Percentiles rank a stretch among this genome's conserved stretches.
phyloP scores from a whole-genome alignment of 192 early-diverging fungal species.

The Borealophlyctis nickersoniae region DNA sequence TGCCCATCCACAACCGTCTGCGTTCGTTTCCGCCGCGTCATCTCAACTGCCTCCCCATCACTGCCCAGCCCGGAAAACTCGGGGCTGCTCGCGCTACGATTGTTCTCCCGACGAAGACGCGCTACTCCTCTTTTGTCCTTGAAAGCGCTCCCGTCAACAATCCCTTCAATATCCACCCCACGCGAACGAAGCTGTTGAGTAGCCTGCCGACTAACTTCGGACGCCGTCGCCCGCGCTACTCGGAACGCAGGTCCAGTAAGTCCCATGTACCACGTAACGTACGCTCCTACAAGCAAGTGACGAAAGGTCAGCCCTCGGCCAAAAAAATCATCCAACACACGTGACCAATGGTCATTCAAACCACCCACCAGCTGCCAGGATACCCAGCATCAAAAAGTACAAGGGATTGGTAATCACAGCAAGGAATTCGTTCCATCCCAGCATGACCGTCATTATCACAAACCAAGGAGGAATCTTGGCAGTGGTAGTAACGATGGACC shows the following conservation, averaged over 20 bases:
- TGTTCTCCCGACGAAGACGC: no score
- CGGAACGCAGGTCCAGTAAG: slow-evolving; percentile 39
- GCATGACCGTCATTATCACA: slow-evolving; percentile 66
- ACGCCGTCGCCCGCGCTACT: slow-evolving; percentile 28
- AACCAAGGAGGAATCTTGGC: slow-evolving; percentile 87
- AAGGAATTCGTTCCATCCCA: slow-evolving; percentile 98
- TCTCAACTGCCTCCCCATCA: no score
- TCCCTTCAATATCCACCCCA: slow-evolving; percentile 30
- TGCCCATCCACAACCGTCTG: no score
- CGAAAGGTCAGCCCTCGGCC: background rate
- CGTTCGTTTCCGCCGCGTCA: no score
- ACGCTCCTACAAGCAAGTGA: slow-evolving; percentile 22
- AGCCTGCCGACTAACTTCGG: slow-evolving; percentile 15
- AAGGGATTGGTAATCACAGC: slow-evolving; percentile 80
- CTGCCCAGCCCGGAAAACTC: no score
- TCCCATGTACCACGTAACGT: slow-evolving; percentile 40
- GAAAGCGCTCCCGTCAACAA: slow-evolving; percentile 20
- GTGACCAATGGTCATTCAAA: background rate
- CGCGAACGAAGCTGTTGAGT: slow-evolving; percentile 22
- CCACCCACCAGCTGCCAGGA: slow-evolving; percentile 24
- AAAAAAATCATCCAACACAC: slow-evolving; percentile 13
- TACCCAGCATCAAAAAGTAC: slow-evolving; percentile 59
- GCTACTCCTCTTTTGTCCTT: no score
- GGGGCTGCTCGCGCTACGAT: no score
- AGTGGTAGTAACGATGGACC: slow-evolving; percentile 84